A percentile compares a stretch with the other conserved stretches of the same genome.
These are phyloP conservation scores for Phytopythium delawarense DNA, from an alignment of 352 stramenopile genomes.

Conservation along the genomic window DNA sequence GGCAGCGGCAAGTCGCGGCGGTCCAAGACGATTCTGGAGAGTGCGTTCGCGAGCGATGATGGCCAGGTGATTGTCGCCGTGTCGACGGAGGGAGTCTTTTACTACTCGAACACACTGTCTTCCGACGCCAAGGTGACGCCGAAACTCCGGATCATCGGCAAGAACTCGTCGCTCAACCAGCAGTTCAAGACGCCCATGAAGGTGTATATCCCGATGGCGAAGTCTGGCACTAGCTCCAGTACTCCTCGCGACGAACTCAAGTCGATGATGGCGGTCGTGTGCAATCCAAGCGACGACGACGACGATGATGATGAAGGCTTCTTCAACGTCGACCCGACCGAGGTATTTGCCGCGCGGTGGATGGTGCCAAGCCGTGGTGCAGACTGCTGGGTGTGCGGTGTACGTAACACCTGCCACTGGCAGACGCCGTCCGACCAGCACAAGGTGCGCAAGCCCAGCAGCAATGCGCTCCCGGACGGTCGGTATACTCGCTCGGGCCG, in stretches of 20 bases:
- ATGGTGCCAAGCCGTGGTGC: constrained; percentile 52
- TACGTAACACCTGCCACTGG: constrained; percentile 73
- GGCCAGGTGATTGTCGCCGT: constrained; percentile 53
- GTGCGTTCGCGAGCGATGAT: constrained; percentile 60
- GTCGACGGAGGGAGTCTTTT: constrained; percentile 69
- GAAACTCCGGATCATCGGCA: constrained; percentile 57
- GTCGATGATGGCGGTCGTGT: constrained; percentile 68
- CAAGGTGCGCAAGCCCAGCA: constrained; percentile 9
- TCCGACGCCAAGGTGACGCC: constrained; percentile 13
- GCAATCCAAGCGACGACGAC: constrained; percentile 69
- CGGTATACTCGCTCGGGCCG: constrained; percentile 6
- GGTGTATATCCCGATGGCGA: constrained; percentile 46
- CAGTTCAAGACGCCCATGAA: constrained; percentile 72
- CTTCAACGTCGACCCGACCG: constrained; percentile 68
- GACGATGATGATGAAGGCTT: constrained; percentile 55
- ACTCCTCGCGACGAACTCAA: constrained; percentile 13
- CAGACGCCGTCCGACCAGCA: constrained; percentile 33
- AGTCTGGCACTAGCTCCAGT: constrained; percentile 3
- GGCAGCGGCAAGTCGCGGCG: constrained; percentile 61
- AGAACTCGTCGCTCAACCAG: constrained; percentile 58
- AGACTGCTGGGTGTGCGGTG: constrained; percentile 75
- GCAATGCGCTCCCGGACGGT: background rate
- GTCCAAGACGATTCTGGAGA: constrained; percentile 67
- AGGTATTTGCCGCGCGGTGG: constrained; percentile 62
- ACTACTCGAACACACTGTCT: constrained; percentile 53